phyloP scores from a whole-genome alignment of 2,329 filamentous ascomycete species.

The Ophiocordyceps polyrhachis-furcata region DNA sequence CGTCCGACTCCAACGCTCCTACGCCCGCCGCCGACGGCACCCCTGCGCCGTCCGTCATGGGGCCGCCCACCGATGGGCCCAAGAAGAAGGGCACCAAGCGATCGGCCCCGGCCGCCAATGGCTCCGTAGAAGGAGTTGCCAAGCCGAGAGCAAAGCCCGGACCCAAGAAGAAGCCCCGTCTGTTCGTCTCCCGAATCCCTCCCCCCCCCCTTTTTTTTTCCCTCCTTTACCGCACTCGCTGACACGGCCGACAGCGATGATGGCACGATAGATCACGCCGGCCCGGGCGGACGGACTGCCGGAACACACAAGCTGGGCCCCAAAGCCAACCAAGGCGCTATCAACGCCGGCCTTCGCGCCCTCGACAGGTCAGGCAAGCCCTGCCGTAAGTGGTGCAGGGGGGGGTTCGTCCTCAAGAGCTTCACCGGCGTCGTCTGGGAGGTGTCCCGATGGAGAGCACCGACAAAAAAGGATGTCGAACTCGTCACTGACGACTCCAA shows the following conservation, averaged over 20 bases:
- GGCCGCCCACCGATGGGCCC: constrained; percentile 37
- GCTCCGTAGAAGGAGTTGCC: constrained; percentile 39
- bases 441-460: constrained; percentile 65
- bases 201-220: constrained; percentile 1
- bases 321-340: constrained; percentile 91
- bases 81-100: constrained; percentile 66
- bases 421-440: constrained; percentile 81
- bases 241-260: constrained; percentile 30
- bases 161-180: constrained; percentile 85
- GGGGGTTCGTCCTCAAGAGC: constrained; percentile 69
- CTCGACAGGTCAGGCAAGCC: constrained; percentile 84
- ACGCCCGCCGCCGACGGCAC: constrained; percentile 39
- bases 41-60: constrained; percentile 36
- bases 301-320: constrained; percentile 72
- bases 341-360: constrained; percentile 88
- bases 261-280: constrained; percentile 38
- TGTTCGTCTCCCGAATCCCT: constrained; percentile 26
- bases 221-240: constrained; percentile 6
- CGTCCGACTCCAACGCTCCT: constrained; percentile 38
- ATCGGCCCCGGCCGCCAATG: constrained; percentile 31
- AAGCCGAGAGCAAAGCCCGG: constrained; percentile 74
- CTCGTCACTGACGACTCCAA: constrained; percentile 26
- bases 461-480: constrained; percentile 33
- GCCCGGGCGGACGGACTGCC: constrained; percentile 25
- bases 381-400: constrained; percentile 79